Conservation (phyloP, 2,329 filamentous ascomycete genomes). For the Ophiostoma novo-ulmi region DNA sequence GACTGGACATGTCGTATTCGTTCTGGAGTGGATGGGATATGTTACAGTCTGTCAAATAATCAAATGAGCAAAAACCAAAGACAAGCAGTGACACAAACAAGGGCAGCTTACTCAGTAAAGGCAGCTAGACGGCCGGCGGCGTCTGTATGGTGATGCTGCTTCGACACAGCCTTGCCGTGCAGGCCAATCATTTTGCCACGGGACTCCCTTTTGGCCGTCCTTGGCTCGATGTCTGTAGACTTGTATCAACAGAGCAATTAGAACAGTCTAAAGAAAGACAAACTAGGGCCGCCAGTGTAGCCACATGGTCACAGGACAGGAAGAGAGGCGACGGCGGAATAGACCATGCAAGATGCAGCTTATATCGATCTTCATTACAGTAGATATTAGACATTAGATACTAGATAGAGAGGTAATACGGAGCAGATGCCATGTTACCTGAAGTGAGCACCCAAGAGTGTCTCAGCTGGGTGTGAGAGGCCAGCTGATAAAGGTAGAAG, state of each 20-base stretch:
- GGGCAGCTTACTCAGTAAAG: not conserved
- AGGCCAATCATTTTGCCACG: conserved; percentile 28
- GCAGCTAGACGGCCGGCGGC: not conserved
- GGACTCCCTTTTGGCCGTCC: conserved; percentile 15
- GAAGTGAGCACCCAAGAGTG: not conserved
- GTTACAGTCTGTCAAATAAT: too few relatives aligned
- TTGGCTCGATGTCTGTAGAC: not conserved
- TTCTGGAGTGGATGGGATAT: not conserved
- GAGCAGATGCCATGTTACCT: not conserved
- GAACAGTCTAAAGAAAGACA: not conserved
- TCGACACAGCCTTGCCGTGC: conserved; percentile 20
- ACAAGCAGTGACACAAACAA: not conserved
- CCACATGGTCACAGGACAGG: conserved; percentile 4
- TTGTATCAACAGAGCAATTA: not conserved
- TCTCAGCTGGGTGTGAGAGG: not conserved
- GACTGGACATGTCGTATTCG: not conserved
- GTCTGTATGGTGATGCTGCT: not conserved
- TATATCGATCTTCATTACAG: not conserved
- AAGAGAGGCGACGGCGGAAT: not conserved
- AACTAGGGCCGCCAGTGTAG: not conserved
- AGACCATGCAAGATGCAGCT: not conserved
- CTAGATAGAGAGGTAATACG: not conserved
- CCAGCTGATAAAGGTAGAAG: not conserved
- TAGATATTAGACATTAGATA: not conserved
- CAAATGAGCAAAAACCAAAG: not conserved